Evolutionary conservation across 1,284 basidiomycete species (phyloP).

Genomic region (Apiotrichum gracile): DNA sequence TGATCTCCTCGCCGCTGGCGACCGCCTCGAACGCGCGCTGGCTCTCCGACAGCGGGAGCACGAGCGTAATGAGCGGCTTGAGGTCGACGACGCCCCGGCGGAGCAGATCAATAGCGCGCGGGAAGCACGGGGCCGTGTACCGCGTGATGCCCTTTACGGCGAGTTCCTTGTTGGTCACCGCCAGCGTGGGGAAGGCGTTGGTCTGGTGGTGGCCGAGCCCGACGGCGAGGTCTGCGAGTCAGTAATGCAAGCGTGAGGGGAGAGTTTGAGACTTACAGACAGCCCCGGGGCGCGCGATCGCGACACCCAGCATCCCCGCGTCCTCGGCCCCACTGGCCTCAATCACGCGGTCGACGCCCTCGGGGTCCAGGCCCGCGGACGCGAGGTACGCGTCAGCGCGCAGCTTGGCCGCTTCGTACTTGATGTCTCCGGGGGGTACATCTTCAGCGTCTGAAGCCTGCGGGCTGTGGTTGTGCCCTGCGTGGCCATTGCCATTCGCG

Average conservation of each 20-base stretch:
- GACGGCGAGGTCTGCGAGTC: constrained; percentile 34
- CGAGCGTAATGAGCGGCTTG: constrained; percentile 53
- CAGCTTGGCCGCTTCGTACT: constrained; percentile 37
- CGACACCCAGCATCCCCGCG: constrained; percentile 56
- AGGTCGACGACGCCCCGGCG: constrained; percentile 53
- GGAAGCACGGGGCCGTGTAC: constrained; percentile 45
- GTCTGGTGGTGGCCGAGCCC: constrained; percentile 43
- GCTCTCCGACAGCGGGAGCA: constrained; percentile 51
- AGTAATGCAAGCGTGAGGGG: neutral
- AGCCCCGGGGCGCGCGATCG: constrained; percentile 60
- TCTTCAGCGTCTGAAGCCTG: constrained; percentile 17
- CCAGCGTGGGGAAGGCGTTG: constrained; percentile 38
- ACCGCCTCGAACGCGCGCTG: constrained; percentile 54
- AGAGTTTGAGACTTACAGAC: constrained; percentile 27
- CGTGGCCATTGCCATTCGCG: constrained; percentile 14
- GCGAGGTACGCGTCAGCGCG: constrained; percentile 25
- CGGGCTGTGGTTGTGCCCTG: constrained; percentile 16
- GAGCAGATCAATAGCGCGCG: constrained; percentile 54
- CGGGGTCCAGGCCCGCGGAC: constrained; percentile 33
- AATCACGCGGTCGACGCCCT: constrained; percentile 57
- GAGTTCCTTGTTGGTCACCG: constrained; percentile 61
- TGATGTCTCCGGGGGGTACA: constrained; percentile 28
- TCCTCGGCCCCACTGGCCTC: constrained; percentile 58
- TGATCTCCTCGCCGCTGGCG: constrained; percentile 43
- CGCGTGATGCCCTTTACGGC: constrained; percentile 58